Evolutionary conservation across 441 rosid genomes (phyloP), one percentile per base, ranked within the genome.

Genomic region (Breynia disticha): DNA sequence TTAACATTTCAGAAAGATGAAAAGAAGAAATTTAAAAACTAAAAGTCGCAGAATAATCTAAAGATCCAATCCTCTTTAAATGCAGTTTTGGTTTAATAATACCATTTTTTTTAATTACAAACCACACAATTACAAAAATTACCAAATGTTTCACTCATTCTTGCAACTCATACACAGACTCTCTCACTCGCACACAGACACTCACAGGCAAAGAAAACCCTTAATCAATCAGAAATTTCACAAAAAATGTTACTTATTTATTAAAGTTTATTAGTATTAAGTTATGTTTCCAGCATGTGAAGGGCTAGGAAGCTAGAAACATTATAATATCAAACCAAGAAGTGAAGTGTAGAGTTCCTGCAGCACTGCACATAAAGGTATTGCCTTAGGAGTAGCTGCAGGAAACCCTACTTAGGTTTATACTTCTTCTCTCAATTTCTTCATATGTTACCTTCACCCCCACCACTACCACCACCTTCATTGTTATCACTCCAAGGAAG

Each of bases 401-500:
- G 50, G 58, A 61, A 78, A 65, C 77, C 72, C 76, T 70, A 79
- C 54, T 52, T 55, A 50, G 61, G 16, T 6, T 11, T 15, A 46
- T 41, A 32, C 13, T 52, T 42, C 46, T 55, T 56, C 53, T 53
- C 28, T 41, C 46, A 48, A 24, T 22, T 50, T 24, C 13, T 37
- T 83, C 82, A 80, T 56, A 86, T 79, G 62, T 52, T 66, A 24
- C 73, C 70, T 37, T 73, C 87, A 72, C 77, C 84, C 58, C 72
- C 84, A 52, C 76, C 83, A 38, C 32, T 52, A 21, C 50, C 67
- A 66, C 74, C 71, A 48, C 67, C 80, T 12, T 76, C 68, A 41
- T 69, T 52, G 62, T 59, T 54, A 20, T 74, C 72, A 58, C 70
- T 78, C 97, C 97, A 86, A 48, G 90, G 94, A 63, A 78, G 73